A percentile compares a stretch with the other conserved stretches of the same genome.
These are phyloP conservation scores for Psophocarpus tetragonolobus DNA, from an alignment of 306 rosid genomes.

Conservation along the genomic window DNA sequence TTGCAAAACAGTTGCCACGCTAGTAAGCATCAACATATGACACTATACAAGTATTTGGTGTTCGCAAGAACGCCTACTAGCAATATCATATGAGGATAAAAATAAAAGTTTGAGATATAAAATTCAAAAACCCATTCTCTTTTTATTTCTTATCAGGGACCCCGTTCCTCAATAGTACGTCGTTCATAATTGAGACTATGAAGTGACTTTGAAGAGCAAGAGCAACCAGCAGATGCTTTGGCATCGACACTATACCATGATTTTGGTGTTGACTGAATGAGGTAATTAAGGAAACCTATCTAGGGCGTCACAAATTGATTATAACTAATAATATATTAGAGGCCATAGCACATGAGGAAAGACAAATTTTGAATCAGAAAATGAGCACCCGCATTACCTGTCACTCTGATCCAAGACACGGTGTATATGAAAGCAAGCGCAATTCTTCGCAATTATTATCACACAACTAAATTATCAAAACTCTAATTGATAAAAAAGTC, in stretches of 20 bases:
- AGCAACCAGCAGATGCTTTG: neutral
- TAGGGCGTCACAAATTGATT: constrained; percentile 10
- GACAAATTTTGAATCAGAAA: neutral
- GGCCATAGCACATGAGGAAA: constrained; percentile 30
- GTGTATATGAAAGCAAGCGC: constrained; percentile 4
- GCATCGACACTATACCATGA: constrained; percentile 3
- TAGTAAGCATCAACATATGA: neutral
- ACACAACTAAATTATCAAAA: constrained; percentile 33
- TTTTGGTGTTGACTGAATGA: neutral
- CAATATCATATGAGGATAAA: neutral
- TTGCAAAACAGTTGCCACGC: neutral
- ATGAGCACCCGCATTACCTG: constrained; percentile 38
- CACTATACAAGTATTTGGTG: neutral
- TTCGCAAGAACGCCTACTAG: neutral
- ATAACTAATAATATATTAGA: constrained; percentile 20
- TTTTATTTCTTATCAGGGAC: neutral
- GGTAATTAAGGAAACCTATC: neutral
- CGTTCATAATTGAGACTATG: neutral
- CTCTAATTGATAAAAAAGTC: constrained; percentile 39
- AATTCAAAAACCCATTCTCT: neutral
- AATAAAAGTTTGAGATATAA: neutral
- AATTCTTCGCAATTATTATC: constrained; percentile 42
- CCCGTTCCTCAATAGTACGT: neutral
- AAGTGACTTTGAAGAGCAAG: neutral
- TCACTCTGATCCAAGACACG: constrained; percentile 20